Conservation (phyloP, 768 basidiomycete species). For the Zangia roseola region DNA sequence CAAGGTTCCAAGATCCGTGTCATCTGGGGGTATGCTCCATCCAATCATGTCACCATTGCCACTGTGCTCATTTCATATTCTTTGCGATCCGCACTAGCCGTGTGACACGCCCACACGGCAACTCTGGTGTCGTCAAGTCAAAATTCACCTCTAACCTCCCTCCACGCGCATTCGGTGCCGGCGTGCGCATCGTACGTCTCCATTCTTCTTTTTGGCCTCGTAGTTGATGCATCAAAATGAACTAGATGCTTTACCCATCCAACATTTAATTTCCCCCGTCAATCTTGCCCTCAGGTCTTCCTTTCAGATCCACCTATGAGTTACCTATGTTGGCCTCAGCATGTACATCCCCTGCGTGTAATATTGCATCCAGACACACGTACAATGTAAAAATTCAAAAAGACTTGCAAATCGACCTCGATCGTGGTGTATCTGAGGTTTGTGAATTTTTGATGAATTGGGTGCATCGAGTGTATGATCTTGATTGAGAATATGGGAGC, state of each 20-base stretch:
- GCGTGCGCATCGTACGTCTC: slow-evolving; percentile 77
- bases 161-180: slow-evolving; percentile 90
- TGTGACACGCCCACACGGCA: slow-evolving; percentile 91
- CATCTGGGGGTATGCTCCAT: slow-evolving; percentile 88
- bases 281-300: slow-evolving; percentile 12
- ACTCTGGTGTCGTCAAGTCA: slow-evolving; percentile 93
- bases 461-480: no score
- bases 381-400: slow-evolving; percentile 11
- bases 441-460: no score
- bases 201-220: neutral
- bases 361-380: slow-evolving; percentile 18
- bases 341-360: slow-evolving; percentile 17
- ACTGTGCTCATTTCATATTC: neutral
- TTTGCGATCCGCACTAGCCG: slow-evolving; percentile 48
- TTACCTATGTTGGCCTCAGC: slow-evolving; percentile 21
- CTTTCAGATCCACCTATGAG: no score
- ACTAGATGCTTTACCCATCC: slow-evolving; percentile 90
- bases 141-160: slow-evolving; percentile 97
- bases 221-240: neutral
- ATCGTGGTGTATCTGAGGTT: no score
- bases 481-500: no score
- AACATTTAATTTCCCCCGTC: slow-evolving; percentile 51
- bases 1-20: slow-evolving; percentile 95
- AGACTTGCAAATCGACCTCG: neutral
- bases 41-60: neutral